phyloP scores from a whole-genome alignment of 768 basidiomycete genomes.

The Mycena floridula region DNA sequence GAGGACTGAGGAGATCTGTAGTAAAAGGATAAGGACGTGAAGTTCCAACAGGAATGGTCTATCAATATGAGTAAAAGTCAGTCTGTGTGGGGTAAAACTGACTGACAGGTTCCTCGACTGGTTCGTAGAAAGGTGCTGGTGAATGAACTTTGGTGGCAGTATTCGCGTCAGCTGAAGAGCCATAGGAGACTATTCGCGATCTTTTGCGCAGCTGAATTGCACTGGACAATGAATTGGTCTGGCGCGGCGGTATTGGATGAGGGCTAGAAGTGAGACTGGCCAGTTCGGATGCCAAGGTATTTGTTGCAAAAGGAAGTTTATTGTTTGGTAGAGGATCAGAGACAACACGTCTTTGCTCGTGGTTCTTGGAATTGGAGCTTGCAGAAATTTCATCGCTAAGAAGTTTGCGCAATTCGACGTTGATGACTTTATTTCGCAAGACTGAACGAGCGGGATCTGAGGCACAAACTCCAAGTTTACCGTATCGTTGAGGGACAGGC shows the following conservation, averaged over 20 bases:
- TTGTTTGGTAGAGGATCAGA: constrained; percentile 1
- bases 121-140: too few relatives aligned
- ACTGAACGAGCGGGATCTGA: background rate
- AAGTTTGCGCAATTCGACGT: constrained; percentile 5
- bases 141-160: background rate
- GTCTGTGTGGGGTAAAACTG: too few relatives aligned
- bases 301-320: background rate
- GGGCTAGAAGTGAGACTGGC: background rate
- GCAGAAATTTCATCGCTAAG: constrained; percentile 8
- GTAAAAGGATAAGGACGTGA: constrained; percentile 30
- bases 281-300: background rate
- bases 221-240: too few relatives aligned
- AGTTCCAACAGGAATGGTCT: constrained; percentile 23
- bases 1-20: constrained; percentile 26
- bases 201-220: too few relatives aligned
- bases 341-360: background rate
- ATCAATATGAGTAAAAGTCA: background rate
- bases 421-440: background rate
- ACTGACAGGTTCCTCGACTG: too few relatives aligned
- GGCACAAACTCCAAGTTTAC: too few relatives aligned
- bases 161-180: background rate
- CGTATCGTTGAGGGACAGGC: background rate
- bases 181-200: background rate
- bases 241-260: too few relatives aligned
- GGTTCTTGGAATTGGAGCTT: background rate